These are phyloP conservation scores for Diphasiastrum complanatum DNA, from an alignment of 83 land plant genomes.

Conservation along the genomic window DNA sequence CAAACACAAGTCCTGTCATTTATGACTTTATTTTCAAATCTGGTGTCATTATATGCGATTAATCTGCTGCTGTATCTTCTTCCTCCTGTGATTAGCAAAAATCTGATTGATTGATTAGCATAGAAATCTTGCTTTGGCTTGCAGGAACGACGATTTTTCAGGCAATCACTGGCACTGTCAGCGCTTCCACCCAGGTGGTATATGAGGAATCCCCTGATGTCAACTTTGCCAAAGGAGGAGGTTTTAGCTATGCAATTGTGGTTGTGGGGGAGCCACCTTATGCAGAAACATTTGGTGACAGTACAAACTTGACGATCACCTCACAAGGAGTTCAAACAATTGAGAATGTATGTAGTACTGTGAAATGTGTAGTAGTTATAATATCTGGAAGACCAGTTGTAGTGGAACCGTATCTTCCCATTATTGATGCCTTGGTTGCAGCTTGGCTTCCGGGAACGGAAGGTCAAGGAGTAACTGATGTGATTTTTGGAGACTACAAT, in stretches of 20 bases:
- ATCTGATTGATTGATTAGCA: not conserved
- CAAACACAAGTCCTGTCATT: no score
- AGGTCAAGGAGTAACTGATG: constrained; percentile 52
- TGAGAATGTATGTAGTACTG: constrained; percentile 30
- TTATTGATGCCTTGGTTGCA: constrained; percentile 45
- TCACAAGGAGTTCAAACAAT: constrained; percentile 23
- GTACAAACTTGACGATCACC: constrained; percentile 30
- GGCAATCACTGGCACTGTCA: constrained; percentile 34
- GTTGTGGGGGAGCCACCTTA: constrained; percentile 46
- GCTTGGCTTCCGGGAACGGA: constrained; percentile 49
- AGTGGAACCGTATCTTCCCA: constrained; percentile 34
- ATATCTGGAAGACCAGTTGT: constrained; percentile 48
- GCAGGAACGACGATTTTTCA: constrained; percentile 45
- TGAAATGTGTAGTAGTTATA: constrained; percentile 45
- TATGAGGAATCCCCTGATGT: constrained; percentile 25
- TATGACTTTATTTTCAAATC: not conserved
- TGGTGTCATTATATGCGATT: not conserved
- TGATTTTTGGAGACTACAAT: constrained; percentile 34
- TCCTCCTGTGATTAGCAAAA: not conserved
- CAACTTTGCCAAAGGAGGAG: not conserved
- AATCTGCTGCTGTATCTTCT: not conserved
- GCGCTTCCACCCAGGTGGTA: constrained; percentile 30
- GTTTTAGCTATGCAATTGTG: constrained; percentile 44
- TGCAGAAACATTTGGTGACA: constrained; percentile 39
- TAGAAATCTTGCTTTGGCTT: not conserved